Base-by-base conservation (phyloP, 2,329 filamentous ascomycete species). In the Coniochaeta ligniaria region DNA sequence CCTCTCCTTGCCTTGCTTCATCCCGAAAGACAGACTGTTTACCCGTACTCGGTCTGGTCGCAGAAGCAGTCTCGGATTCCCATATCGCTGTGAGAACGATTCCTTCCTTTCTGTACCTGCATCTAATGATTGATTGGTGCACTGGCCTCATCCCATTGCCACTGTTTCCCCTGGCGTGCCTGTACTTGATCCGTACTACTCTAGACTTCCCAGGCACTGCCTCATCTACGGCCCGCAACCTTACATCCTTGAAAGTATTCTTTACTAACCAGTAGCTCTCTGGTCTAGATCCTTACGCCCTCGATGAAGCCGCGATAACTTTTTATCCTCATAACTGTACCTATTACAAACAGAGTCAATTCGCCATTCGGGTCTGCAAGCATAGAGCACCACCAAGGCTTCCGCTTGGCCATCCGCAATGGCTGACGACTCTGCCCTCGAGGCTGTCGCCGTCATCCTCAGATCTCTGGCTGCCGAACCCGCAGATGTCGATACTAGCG, bases 401-500 rank as follows among this genome's bases (percentile, higher is more conserved):
- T 31, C 24, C 24, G 47, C 47, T n/a, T 17, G 47, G 47, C 47
- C 47, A 17, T 31, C 24, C 47, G 24, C 47, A 31, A 72, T 73
- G 71, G 65, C 65, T 64, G 69, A 70, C 68, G 64, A 69, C 55
- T 63, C 68, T 20, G 58, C 68, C 31, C 67, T 69, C 47, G 66
- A 66, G 57, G 70, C 66, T 57, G 64, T 72, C 61, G 66, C 70
- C 58, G 68, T 70, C 45, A 57, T 72, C 31, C 60, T 74, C 62
- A 70, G 68, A 63, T 65, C 68, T 6, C 66, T 74, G 14, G 71
- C 71, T 17, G 58, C 64, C 52, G 67, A 70, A n/a, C 63, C 71
- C 28, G 60, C 38, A 35, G 67, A 70, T 22, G 64, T 70, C 28
- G 60, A 26, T 43, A 62, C 55, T 35, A 62, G 59, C 26, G 63